Percentiles rank a stretch among this genome's conserved stretches.
phyloP scores from a whole-genome alignment of 1,284 basidiomycete genomes.

The Apiotrichum mycotoxinovorans region DNA sequence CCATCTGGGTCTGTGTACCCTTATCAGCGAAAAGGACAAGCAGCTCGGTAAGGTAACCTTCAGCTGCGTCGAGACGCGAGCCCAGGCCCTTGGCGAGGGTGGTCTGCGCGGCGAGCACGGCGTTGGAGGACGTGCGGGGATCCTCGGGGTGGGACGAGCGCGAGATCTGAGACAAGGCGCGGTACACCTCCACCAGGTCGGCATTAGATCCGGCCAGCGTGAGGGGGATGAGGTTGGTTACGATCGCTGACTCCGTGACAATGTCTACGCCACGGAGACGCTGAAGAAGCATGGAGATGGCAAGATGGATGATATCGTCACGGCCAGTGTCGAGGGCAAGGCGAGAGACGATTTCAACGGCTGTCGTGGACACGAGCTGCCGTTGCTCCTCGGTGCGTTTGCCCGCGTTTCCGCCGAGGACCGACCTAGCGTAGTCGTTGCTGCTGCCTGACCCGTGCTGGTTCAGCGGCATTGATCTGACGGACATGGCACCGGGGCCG shows the following conservation, averaged over 20 bases:
- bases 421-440: conserved; percentile 6
- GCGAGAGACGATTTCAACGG: conserved; percentile 80
- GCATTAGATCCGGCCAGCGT: conserved; percentile 72
- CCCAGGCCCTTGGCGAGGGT: conserved; percentile 71
- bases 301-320: conserved; percentile 79
- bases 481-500: conserved; percentile 23
- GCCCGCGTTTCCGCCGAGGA: not conserved
- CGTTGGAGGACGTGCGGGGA: conserved; percentile 77
- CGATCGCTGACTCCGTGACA: conserved; percentile 82
- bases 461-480: conserved; percentile 23
- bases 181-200: conserved; percentile 79
- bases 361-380: conserved; percentile 77
- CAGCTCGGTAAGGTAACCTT: conserved; percentile 77
- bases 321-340: conserved; percentile 75
- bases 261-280: conserved; percentile 77
- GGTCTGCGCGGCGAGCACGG: conserved; percentile 84
- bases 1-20: conserved; percentile 83
- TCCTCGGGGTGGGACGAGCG: conserved; percentile 79
- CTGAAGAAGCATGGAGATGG: conserved; percentile 89
- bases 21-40: conserved; percentile 85
- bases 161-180: conserved; percentile 80
- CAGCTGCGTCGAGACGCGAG: conserved; percentile 68
- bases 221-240: conserved; percentile 85
- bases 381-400: conserved; percentile 72
- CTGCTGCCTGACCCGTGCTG: not conserved